Evolutionary conservation across 202 grass and related monocot species (phyloP).

Genomic region (Schoenoplectus triqueter): DNA sequence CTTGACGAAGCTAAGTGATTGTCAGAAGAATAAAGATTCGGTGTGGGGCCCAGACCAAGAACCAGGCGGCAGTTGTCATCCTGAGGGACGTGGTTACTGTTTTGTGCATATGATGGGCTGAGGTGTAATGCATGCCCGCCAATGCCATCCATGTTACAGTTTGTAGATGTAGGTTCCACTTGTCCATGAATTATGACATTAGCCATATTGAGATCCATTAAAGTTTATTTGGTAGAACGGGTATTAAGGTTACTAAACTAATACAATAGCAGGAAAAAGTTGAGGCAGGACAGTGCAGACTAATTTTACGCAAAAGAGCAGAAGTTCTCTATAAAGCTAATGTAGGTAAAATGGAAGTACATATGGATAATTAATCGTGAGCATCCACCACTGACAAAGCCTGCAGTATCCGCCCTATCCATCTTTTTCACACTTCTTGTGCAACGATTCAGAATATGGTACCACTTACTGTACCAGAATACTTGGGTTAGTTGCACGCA

Average conservation of each 20-base stretch:
- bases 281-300: not conserved
- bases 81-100: conserved; percentile 41
- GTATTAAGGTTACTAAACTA: conserved; percentile 14
- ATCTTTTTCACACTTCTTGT: conserved; percentile 53
- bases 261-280: conserved; percentile 23
- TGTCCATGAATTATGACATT: conserved; percentile 59
- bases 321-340: conserved; percentile 40
- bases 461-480: conserved; percentile 18
- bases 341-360: conserved; percentile 82
- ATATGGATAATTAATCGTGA: conserved; percentile 53
- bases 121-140: conserved; percentile 41
- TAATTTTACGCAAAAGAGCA: conserved; percentile 15
- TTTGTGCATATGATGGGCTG: conserved; percentile 45
- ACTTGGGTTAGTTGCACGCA: conserved; percentile 40
- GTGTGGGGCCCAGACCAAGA: conserved; percentile 83
- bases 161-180: conserved; percentile 39
- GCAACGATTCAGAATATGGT: conserved; percentile 33
- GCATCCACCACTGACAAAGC: conserved; percentile 78
- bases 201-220: conserved; percentile 75
- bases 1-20: conserved; percentile 40
- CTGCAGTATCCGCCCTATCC: conserved; percentile 92
- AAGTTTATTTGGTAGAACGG: conserved; percentile 37
- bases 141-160: conserved; percentile 50
- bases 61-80: conserved; percentile 77
- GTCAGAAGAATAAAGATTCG: conserved; percentile 65